Conservation (phyloP, 306 rosid genomes). For the Fragaria nilgerrensis region DNA sequence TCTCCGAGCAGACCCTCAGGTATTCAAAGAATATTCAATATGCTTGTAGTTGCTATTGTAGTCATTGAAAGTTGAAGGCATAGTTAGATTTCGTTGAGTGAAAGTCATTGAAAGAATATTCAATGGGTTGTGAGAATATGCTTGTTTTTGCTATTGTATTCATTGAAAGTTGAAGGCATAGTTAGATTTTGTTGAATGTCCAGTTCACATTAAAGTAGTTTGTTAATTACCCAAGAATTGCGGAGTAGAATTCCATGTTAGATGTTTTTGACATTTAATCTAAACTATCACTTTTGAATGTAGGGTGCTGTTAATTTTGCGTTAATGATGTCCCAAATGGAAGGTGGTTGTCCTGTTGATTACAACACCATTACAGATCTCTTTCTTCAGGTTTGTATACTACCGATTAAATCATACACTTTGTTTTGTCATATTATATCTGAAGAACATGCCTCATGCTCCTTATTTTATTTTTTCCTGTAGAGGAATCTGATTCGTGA, state of each 20-base stretch:
- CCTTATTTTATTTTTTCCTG: constrained; percentile 13
- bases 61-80: constrained; percentile 3
- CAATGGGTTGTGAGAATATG: neutral
- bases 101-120: neutral
- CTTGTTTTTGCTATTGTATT: too few relatives aligned
- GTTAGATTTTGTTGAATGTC: neutral
- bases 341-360: constrained; percentile 98
- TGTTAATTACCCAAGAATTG: neutral
- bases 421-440: neutral
- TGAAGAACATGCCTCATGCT: neutral
- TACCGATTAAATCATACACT: neutral
- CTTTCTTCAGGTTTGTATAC: constrained; percentile 82
- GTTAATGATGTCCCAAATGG: constrained; percentile 99
- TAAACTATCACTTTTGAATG: constrained; percentile 22
- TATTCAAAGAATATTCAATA: constrained; percentile 24
- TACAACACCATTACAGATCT: constrained; percentile 98
- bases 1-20: constrained; percentile 98
- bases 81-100: neutral
- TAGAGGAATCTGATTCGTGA: constrained; percentile 98
- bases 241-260: constrained; percentile 10
- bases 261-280: neutral
- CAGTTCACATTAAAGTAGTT: neutral
- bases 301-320: constrained; percentile 99
- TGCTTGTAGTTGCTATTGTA: constrained; percentile 14
- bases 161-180: too few relatives aligned